Conservation (phyloP, 2,329 filamentous ascomycete species). For the Lasiodiplodia gonubiensis region DNA sequence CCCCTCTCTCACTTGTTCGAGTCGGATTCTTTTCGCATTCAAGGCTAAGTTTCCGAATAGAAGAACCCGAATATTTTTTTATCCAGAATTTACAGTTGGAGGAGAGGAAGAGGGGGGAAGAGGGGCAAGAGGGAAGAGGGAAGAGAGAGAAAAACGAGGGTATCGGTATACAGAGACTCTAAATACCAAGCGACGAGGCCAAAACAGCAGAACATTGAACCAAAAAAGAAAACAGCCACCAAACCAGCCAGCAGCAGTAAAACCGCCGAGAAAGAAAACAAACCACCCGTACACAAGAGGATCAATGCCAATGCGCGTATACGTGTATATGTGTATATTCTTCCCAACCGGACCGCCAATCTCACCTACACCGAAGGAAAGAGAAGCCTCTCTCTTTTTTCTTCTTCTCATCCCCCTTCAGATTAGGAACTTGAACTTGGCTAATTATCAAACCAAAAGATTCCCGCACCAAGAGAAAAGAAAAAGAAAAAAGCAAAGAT, state of each 20-base stretch:
- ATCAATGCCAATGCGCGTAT: not conserved
- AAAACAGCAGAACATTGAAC: not conserved
- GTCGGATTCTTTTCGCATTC: no score
- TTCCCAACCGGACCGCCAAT: not conserved
- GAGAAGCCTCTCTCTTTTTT: not conserved
- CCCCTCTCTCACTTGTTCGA: no score
- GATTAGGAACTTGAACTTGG: not conserved
- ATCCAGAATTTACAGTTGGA: no score
- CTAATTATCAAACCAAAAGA: not conserved
- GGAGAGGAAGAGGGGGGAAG: no score
- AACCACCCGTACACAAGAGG: not conserved
- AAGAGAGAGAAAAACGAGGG: slow-evolving; percentile 12
- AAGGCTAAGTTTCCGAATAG: no score
- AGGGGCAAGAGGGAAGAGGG: no score
- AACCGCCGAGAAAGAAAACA: not conserved
- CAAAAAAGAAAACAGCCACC: no score
- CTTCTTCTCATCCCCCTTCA: not conserved
- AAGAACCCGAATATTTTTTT: no score
- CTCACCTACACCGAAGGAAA: not conserved
- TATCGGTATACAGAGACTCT: slow-evolving; percentile 19
- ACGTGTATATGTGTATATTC: not conserved
- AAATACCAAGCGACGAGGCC: not conserved
- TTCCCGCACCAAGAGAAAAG: not conserved
- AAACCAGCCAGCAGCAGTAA: not conserved
- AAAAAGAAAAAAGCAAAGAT: not conserved